A percentile compares a stretch with the other conserved stretches of the same genome.
phyloP scores from a whole-genome alignment of 2,329 filamentous ascomycete genomes.

The Fusarium pseudonygamai region DNA sequence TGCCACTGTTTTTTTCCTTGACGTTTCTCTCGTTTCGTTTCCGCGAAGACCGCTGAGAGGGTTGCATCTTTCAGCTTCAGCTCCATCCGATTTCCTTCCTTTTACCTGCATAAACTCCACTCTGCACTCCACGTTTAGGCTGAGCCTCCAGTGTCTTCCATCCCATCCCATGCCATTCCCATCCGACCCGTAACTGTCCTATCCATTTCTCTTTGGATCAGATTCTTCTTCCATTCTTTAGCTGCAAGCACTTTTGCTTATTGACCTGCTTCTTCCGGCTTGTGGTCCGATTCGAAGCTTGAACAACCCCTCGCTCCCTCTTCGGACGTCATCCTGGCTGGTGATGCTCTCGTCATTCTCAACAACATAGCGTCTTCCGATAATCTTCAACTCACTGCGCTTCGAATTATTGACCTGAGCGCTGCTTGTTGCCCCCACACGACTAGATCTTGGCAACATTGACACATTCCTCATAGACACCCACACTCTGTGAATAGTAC shows the following conservation, averaged over 20 bases:
- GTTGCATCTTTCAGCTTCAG: slow-evolving; percentile 13
- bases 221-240: slow-evolving; percentile 3
- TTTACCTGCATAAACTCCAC: slow-evolving; percentile 38
- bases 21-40: neutral
- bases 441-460: slow-evolving; percentile 37
- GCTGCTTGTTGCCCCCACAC: slow-evolving; percentile 29
- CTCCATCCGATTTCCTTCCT: neutral
- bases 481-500: slow-evolving; percentile 5
- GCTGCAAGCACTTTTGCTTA: slow-evolving; percentile 5
- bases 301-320: neutral
- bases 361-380: slow-evolving; percentile 23
- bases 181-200: neutral
- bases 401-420: neutral
- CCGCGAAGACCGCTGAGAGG: neutral
- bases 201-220: neutral
- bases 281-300: neutral
- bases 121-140: slow-evolving; percentile 30
- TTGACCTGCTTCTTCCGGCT: slow-evolving; percentile 17
- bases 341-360: slow-evolving; percentile 19
- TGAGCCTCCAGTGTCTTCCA: slow-evolving; percentile 14
- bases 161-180: neutral
- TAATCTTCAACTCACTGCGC: neutral
- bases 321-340: slow-evolving; percentile 9
- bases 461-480: slow-evolving; percentile 19
- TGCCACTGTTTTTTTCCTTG: neutral